A percentile compares a stretch with the other conserved stretches of the same genome.
phyloP scores from a whole-genome alignment of 148 eudicot genomes.

The Spergularia bocconei region DNA sequence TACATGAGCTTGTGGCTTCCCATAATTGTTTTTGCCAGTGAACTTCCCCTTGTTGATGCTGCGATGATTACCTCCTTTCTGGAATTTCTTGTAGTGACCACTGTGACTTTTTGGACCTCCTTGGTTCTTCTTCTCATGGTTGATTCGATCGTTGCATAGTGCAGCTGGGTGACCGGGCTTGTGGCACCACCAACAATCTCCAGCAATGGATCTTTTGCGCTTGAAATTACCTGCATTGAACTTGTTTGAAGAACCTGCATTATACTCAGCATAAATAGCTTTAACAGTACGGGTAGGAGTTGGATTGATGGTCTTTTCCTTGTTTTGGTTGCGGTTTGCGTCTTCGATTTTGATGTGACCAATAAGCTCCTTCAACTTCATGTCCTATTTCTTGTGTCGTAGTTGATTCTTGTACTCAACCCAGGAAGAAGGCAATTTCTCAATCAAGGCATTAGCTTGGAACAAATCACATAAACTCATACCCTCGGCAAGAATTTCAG shows the following conservation, averaged over 20 bases:
- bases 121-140: too few relatives aligned
- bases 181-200: too few relatives aligned
- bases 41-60: neutral
- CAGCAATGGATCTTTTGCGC: too few relatives aligned
- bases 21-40: neutral
- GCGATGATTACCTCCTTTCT: neutral
- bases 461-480: neutral
- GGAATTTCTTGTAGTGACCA: too few relatives aligned
- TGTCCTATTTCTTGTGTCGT: neutral
- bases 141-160: too few relatives aligned
- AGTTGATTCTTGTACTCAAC: neutral
- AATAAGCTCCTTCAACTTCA: neutral
- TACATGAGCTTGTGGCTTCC: neutral
- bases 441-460: conserved; percentile 9
- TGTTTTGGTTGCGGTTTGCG: neutral
- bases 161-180: too few relatives aligned
- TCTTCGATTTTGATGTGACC: neutral
- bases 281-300: neutral
- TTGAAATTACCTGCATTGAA: too few relatives aligned
- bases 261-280: neutral
- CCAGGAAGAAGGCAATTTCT: neutral
- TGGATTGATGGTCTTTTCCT: neutral
- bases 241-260: neutral
- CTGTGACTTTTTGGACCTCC: too few relatives aligned
- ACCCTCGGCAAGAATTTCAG: neutral